Evolutionary conservation across 148 eudicot genomes (phyloP).

Genomic region (Chenopodium album): DNA sequence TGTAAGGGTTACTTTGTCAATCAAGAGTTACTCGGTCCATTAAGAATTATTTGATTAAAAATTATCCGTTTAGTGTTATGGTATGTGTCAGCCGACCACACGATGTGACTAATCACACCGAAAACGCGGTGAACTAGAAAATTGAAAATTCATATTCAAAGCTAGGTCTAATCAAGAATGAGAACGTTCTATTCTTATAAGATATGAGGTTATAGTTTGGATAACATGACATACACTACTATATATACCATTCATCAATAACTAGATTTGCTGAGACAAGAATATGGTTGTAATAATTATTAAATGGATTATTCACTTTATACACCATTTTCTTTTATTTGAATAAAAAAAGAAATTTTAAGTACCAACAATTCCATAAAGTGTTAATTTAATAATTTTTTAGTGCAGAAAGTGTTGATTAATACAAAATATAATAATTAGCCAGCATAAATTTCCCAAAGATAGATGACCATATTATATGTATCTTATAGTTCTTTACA

Average conservation of each 20-base stretch:
- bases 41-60: no score
- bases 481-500: background rate
- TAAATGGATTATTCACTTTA: conserved; percentile 7
- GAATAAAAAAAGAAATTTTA: background rate
- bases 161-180: conserved; percentile 9
- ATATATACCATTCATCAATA: background rate
- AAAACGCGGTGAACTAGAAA: no score
- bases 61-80: no score
- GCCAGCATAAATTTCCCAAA: background rate
- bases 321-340: background rate
- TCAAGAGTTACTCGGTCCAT: no score
- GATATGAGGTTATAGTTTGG: conserved; percentile 7
- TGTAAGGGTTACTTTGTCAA: no score
- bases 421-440: background rate
- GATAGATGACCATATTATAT: conserved; percentile 3
- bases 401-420: no score
- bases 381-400: background rate
- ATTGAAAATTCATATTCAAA: background rate
- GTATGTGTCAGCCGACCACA: no score
- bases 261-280: background rate
- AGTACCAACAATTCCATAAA: background rate
- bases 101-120: background rate
- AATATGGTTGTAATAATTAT: background rate
- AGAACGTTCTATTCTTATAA: conserved; percentile 12
- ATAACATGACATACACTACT: background rate